phyloP scores from a whole-genome alignment of 2,329 filamentous ascomycete genomes.

The Massarina eburnea region DNA sequence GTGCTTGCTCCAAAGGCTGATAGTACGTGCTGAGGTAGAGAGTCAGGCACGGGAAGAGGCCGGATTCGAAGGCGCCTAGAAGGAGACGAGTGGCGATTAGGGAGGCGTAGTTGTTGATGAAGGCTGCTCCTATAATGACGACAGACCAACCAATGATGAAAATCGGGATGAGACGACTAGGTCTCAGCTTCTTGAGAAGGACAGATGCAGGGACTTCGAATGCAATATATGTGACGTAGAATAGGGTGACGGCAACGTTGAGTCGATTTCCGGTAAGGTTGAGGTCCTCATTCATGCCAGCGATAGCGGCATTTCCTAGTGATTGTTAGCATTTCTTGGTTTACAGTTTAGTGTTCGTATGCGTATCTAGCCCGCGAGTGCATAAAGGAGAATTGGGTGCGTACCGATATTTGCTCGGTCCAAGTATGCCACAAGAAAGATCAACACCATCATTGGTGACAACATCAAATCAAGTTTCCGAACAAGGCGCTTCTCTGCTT shows the following conservation, averaged over 20 bases:
- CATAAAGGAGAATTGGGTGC: background rate
- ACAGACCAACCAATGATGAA: slow-evolving; percentile 29
- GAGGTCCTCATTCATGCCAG: slow-evolving; percentile 23
- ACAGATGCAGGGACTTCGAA: slow-evolving; percentile 53
- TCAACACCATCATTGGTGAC: slow-evolving; percentile 57
- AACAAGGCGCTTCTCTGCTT: slow-evolving; percentile 50
- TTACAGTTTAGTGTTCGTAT: no score
- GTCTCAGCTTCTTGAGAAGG: slow-evolving; percentile 47
- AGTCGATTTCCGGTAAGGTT: slow-evolving; percentile 25
- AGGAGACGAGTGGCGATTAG: slow-evolving; percentile 31
- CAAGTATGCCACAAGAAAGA: slow-evolving; percentile 50
- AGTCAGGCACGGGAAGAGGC: slow-evolving; percentile 29
- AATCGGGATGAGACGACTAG: slow-evolving; percentile 25
- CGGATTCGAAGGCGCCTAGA: slow-evolving; percentile 33
- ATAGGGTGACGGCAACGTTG: slow-evolving; percentile 52
- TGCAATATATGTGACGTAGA: slow-evolving; percentile 55
- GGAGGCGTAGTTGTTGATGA: slow-evolving; percentile 27
- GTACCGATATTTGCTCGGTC: slow-evolving; percentile 58
- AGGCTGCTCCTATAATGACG: slow-evolving; percentile 24
- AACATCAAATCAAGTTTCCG: slow-evolving; percentile 53
- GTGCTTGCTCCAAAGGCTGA: slow-evolving; percentile 49
- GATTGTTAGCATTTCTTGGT: slow-evolving; percentile 45
- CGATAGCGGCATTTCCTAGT: slow-evolving; percentile 15
- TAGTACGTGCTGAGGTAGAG: slow-evolving; percentile 32
- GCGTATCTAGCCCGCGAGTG: slow-evolving; percentile 7